Evolutionary conservation across 192 early-diverging fungal species (phyloP).

Genomic region (Nowakowskiella sp.): DNA sequence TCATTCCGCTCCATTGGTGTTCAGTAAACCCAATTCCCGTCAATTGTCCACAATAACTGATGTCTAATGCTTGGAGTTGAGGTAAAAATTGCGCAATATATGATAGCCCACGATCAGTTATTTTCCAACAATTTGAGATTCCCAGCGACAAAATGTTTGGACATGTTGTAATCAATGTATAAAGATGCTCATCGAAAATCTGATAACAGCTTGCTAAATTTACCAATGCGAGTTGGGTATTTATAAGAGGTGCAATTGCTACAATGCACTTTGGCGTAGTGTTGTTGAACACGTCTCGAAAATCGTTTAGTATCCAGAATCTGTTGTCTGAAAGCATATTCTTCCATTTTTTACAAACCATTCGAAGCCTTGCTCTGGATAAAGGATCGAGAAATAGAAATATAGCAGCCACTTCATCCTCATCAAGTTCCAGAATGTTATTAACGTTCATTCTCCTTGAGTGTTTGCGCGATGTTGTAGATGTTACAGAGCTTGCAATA

Average conservation of each 20-base stretch:
- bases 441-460: slow-evolving; percentile 14
- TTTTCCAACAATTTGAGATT: slow-evolving; percentile 46
- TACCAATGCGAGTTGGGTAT: slow-evolving; percentile 16
- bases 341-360: slow-evolving; percentile 25
- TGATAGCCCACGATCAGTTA: slow-evolving; percentile 38
- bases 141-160: slow-evolving; percentile 29
- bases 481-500: background rate
- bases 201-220: slow-evolving; percentile 35
- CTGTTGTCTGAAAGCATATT: slow-evolving; percentile 17
- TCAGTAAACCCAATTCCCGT: slow-evolving; percentile 32
- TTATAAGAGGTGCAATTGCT: slow-evolving; percentile 9
- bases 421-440: slow-evolving; percentile 19
- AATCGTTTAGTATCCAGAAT: slow-evolving; percentile 30
- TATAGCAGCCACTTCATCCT: slow-evolving; percentile 10
- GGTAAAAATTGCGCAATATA: slow-evolving; percentile 18
- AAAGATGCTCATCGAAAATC: slow-evolving; percentile 30
- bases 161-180: slow-evolving; percentile 20
- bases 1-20: slow-evolving; percentile 30
- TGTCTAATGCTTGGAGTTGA: slow-evolving; percentile 22
- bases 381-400: slow-evolving; percentile 24
- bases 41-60: slow-evolving; percentile 46
- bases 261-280: slow-evolving; percentile 8
- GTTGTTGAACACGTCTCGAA: slow-evolving; percentile 20
- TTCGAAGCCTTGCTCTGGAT: slow-evolving; percentile 15
- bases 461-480: too few species aligned